Base-by-base conservation (phyloP, 2,329 filamentous ascomycete genomes). In the Ceratocystis harringtonii region DNA sequence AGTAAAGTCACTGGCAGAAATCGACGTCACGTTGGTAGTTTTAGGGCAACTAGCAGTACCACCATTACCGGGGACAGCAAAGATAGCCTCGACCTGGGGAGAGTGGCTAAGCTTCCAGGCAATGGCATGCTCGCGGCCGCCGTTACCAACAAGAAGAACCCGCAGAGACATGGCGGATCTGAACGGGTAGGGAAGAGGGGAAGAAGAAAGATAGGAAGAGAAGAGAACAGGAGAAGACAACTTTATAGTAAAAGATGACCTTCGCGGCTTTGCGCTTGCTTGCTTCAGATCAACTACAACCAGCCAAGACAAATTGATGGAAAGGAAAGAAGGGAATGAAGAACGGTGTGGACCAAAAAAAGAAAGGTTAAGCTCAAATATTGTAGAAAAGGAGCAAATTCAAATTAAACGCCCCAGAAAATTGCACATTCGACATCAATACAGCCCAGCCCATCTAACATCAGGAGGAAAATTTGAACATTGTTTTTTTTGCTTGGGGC, bases 31-130 rank as follows among this genome's bases (percentile, higher is more conserved):
- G 74, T 97, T 97, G 69, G 80, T 80, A 65, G 86, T 85, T 75
- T 92, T 92, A 71, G 83, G 76, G 67, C 84, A 85, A 61, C 74
- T 78, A 64, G 84, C 86, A 32, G 91, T 96, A 67, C 94, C 94
- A 70, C 92, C 92, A 76, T 97, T 97, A 68, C 92, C 92, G 15
- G 84, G 84, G 57, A 85, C 82, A 55, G 78, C 82, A 70, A 82
- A 79, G 73, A 97, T 92, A 70, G 85, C 81, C 71, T 90, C 84
- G 68, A 96, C 89, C 58, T 81, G 81, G 52, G 86, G 80, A 17
- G 91, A 96, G 75, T 95, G 88, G 72, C 86, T 84, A 68, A 97
- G 80, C 77, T 95, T 96, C 92, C 92, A 97, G 52, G 92, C 91
- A 69, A 96, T 82, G 60, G 92, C 90, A 76, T 97, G 91, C 78